Conservation (phyloP, 2,329 filamentous ascomycete genomes). For the Aureobasidium vineae region DNA sequence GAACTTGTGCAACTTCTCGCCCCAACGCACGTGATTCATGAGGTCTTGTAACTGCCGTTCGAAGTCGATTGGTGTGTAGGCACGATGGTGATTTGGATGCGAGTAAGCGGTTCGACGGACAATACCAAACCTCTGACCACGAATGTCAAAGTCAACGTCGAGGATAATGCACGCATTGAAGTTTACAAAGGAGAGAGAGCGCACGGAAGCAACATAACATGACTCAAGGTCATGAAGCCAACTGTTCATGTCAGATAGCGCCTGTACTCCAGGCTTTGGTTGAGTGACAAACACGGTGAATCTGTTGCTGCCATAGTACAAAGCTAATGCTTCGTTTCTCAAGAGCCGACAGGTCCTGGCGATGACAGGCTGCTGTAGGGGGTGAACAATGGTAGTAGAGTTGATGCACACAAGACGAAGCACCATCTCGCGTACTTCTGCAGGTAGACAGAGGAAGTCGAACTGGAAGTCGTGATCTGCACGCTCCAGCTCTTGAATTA, state of each 20-base stretch:
- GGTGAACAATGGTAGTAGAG: background rate
- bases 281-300: background rate
- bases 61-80: background rate
- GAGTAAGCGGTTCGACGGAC: background rate
- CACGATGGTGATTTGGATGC: no score
- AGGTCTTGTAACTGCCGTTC: background rate
- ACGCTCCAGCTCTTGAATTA: background rate
- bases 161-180: background rate
- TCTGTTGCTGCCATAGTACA: constrained; percentile 10
- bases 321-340: background rate
- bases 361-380: background rate
- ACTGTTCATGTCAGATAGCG: background rate
- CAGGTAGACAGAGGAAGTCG: background rate
- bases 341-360: background rate
- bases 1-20: no score
- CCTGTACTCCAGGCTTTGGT: background rate
- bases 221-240: background rate
- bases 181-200: background rate
- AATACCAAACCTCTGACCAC: background rate
- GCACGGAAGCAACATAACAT: background rate
- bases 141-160: constrained; percentile 7
- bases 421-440: constrained; percentile 7
- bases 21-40: background rate
- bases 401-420: background rate
- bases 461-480: background rate